These are phyloP conservation scores for Raphanus raphanistrum DNA, from an alignment of 345 rosid genomes.

Conservation along the genomic window DNA sequence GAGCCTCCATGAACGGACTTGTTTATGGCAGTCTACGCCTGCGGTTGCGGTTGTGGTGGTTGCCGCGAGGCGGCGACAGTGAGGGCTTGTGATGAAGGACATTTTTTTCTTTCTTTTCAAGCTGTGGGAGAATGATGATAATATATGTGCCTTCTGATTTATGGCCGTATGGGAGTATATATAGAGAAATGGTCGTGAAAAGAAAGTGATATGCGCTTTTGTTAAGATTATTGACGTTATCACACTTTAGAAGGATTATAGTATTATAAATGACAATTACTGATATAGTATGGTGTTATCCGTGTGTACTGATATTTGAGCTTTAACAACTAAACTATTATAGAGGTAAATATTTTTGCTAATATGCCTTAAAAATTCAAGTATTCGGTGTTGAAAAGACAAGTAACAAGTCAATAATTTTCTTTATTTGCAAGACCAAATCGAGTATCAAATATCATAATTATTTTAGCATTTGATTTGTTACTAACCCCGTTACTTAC, in stretches of 20 bases:
- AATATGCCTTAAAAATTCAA: no score
- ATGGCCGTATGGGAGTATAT: slow-evolving; percentile 12
- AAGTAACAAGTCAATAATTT: no score
- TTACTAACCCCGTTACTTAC: no score
- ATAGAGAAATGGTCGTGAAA: not conserved
- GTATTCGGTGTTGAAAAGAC: no score
- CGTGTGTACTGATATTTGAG: not conserved
- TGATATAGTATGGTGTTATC: not conserved
- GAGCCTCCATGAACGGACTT: slow-evolving; percentile 79
- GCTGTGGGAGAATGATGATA: not conserved
- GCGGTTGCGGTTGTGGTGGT: slow-evolving; percentile 7
- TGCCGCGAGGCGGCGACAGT: slow-evolving; percentile 25
- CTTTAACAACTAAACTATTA: not conserved
- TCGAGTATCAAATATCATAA: no score
- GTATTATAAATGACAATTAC: not conserved
- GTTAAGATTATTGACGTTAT: not conserved
- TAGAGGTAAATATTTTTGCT: not conserved
- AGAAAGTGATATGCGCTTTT: not conserved
- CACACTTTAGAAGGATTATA: not conserved
- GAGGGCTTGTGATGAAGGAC: slow-evolving; percentile 40
- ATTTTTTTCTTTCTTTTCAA: slow-evolving; percentile 25
- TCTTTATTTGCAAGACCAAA: no score
- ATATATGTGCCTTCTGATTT: slow-evolving; percentile 17
- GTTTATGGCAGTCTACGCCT: slow-evolving; percentile 67
- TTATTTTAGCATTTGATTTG: no score